Percentiles rank a stretch among this genome's conserved stretches.
These are phyloP conservation scores for Rhamnella rubrinervis DNA, from an alignment of 331 rosid genomes.

Conservation along the genomic window DNA sequence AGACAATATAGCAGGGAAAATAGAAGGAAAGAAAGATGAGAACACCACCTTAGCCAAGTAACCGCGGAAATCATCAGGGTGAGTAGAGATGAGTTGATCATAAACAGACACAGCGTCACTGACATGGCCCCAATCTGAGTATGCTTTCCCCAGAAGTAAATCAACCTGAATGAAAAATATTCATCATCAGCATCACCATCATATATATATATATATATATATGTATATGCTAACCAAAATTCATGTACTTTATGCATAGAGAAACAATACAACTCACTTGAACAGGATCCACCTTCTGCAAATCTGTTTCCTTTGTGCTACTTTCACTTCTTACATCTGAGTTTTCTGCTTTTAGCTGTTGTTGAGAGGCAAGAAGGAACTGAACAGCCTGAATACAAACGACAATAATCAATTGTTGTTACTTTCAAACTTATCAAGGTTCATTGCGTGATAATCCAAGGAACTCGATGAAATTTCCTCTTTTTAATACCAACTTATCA, in stretches of 20 bases:
- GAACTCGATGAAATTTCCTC: too few species aligned
- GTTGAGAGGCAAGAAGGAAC: slow-evolving; percentile 60
- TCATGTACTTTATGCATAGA: too few species aligned
- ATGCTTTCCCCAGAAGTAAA: slow-evolving; percentile 92
- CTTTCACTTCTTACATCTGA: slow-evolving; percentile 35
- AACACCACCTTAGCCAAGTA: slow-evolving; percentile 82
- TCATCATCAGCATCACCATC: slow-evolving; percentile 2
- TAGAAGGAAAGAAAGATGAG: slow-evolving; percentile 10
- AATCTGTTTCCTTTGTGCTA: slow-evolving; percentile 31
- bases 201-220: not conserved
- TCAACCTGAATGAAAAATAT: slow-evolving; percentile 55
- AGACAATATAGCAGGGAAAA: not conserved
- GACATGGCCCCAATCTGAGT: slow-evolving; percentile 91
- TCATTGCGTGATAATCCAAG: not conserved
- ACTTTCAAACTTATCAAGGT: not conserved
- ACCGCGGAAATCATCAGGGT: slow-evolving; percentile 86
- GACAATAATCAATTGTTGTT: slow-evolving; percentile 5
- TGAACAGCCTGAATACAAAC: slow-evolving; percentile 70
- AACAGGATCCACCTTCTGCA: slow-evolving; percentile 64
- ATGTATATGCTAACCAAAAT: too few species aligned
- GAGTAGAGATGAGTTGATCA: slow-evolving; percentile 70
- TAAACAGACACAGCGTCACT: slow-evolving; percentile 90
- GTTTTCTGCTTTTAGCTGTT: slow-evolving; percentile 37
- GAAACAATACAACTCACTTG: slow-evolving; percentile 50
- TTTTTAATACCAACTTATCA: too few species aligned